phyloP scores from a whole-genome alignment of 352 stramenopile species.

The Vaucheria bursata region DNA sequence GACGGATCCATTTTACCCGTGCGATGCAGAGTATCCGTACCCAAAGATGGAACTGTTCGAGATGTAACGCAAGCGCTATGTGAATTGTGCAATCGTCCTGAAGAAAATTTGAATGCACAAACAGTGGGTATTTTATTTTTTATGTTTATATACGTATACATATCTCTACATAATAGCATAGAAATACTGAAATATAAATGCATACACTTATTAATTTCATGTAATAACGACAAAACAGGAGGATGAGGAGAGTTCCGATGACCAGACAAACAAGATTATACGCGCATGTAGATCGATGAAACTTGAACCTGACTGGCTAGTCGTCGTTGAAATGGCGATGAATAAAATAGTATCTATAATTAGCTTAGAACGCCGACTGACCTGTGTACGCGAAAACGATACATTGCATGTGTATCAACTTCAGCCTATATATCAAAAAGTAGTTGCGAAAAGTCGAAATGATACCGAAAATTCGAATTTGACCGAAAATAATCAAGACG shows the following conservation, averaged over 20 bases:
- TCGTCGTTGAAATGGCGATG: conserved; percentile 7
- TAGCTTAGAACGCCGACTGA: conserved; percentile 15
- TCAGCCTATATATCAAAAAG: too few species aligned
- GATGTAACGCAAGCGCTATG: conserved; percentile 13
- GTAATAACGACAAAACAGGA: not conserved
- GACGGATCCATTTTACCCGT: conserved; percentile 14
- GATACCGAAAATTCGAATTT: too few species aligned
- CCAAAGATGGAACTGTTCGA: conserved; percentile 17
- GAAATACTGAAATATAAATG: too few species aligned
- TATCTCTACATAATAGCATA: too few species aligned
- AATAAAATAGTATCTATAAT: conserved; percentile 14
- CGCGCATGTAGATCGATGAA: not conserved
- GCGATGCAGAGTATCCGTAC: conserved; percentile 10
- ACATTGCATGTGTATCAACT: conserved; percentile 40
- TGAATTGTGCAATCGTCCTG: not conserved
- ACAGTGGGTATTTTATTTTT: too few species aligned
- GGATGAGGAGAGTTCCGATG: not conserved
- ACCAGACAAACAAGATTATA: not conserved
- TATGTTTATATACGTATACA: too few species aligned
- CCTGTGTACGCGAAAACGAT: conserved; percentile 21
- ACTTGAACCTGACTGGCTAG: not conserved
- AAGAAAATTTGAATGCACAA: too few species aligned
- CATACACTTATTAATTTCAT: not conserved
- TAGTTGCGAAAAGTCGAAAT: too few species aligned
- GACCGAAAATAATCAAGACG: too few species aligned